Evolutionary conservation across 768 basidiomycete genomes (phyloP).

Genomic region (Neoboletus magnificus): DNA sequence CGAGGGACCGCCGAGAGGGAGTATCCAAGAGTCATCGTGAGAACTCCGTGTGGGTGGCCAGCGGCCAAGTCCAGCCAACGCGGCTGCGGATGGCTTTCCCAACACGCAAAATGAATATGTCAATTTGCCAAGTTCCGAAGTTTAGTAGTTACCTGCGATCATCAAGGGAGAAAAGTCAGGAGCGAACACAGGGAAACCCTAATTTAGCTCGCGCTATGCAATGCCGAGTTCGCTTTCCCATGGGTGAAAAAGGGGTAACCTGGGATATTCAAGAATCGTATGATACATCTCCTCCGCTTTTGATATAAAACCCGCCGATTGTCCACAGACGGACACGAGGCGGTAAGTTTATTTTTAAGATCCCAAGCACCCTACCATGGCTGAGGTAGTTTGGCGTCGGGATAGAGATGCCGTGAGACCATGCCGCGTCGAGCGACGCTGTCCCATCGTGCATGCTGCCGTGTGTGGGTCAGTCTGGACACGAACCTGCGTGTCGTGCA

Average conservation of each 20-base stretch:
- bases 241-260: neutral
- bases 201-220: slow-evolving; percentile 5
- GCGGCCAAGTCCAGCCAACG: neutral
- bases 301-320: neutral
- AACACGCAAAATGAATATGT: neutral
- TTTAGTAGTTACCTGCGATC: slow-evolving; percentile 5
- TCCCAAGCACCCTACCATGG: neutral
- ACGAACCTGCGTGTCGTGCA: neutral
- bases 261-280: neutral
- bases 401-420: neutral
- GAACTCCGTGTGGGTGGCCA: slow-evolving; percentile 7
- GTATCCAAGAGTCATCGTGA: neutral
- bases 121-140: neutral
- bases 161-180: slow-evolving; percentile 12
- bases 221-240: neutral
- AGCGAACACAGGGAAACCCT: neutral
- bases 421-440: neutral
- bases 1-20: too few relatives aligned
- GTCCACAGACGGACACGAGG: neutral
- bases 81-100: neutral
- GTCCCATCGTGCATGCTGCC: neutral
- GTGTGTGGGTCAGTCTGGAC: neutral
- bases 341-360: neutral
- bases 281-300: neutral
- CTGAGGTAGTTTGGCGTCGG: neutral